Conservation (phyloP, 306 rosid genomes). For the Hippophae tibetana region DNA sequence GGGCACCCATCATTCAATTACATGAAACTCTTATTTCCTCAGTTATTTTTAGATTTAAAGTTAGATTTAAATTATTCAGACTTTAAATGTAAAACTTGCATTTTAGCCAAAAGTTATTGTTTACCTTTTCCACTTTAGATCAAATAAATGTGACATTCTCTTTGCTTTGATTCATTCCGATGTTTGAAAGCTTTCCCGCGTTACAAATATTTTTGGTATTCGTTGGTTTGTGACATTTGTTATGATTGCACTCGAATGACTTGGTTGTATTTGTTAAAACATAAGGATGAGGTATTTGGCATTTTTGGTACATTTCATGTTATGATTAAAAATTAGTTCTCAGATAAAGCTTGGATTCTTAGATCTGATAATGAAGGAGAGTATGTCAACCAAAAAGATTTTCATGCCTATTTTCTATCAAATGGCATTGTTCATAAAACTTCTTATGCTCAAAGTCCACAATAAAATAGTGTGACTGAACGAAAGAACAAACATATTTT, state of each 20-base stretch:
- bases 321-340: no score
- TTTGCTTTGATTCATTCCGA: conserved; percentile 5
- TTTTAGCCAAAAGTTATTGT: conserved; percentile 1
- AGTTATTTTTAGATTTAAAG: no score
- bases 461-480: not conserved
- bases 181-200: not conserved
- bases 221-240: conserved; percentile 4
- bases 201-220: not conserved
- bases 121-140: not conserved
- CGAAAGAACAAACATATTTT: not conserved
- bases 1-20: no score
- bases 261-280: not conserved
- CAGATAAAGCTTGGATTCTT: no score
- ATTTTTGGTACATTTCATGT: no score
- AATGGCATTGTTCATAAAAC: not conserved
- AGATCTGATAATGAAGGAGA: not conserved
- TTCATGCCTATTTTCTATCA: not conserved
- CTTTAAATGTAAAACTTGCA: not conserved
- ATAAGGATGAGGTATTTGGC: no score
- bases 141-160: not conserved
- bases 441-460: no score
- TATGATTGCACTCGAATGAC: not conserved
- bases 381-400: not conserved
- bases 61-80: no score
- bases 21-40: no score